Percentiles rank a stretch among this genome's conserved stretches.
Evolutionary conservation across 1,139 yeast species (phyloP).

Genomic region (Yamadazyma taylorii): DNA sequence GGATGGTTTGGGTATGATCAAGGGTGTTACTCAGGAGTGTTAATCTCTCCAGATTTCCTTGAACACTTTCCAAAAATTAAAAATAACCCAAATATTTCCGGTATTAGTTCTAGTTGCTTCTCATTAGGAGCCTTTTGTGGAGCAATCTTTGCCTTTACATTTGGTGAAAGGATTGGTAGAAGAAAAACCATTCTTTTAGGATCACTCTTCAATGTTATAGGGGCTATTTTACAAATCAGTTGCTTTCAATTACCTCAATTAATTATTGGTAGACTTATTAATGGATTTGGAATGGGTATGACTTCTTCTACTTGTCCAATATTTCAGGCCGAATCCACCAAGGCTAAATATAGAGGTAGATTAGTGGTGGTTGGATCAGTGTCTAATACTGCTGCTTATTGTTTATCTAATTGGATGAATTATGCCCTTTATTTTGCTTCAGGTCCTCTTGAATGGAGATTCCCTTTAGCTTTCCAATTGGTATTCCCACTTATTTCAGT

Average conservation of each 20-base stretch:
- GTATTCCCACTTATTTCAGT: constrained; percentile 24
- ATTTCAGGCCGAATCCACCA: constrained; percentile 32
- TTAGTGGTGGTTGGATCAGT: constrained; percentile 32
- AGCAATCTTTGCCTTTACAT: constrained; percentile 27
- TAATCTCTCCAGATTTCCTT: constrained; percentile 34
- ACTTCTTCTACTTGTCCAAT: constrained; percentile 29
- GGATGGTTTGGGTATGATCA: constrained; percentile 67
- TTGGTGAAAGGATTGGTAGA: constrained; percentile 28
- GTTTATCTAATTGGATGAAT: constrained; percentile 24
- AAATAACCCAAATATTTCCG: constrained; percentile 36
- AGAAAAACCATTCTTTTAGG: constrained; percentile 25
- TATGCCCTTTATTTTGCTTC: constrained; percentile 22
- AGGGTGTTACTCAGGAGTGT: constrained; percentile 68
- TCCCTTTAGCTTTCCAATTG: constrained; percentile 31
- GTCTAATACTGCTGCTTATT: constrained; percentile 25
- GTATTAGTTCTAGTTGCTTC: constrained; percentile 39
- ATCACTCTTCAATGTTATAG: constrained; percentile 23
- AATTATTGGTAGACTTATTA: constrained; percentile 36
- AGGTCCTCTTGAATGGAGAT: constrained; percentile 27
- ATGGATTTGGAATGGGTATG: constrained; percentile 38
- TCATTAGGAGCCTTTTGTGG: constrained; percentile 35
- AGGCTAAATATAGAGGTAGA: constrained; percentile 32
- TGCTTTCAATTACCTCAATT: constrained; percentile 22
- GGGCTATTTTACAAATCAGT: constrained; percentile 28
- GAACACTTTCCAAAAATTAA: constrained; percentile 27